phyloP scores from a whole-genome alignment of 2,329 filamentous ascomycete genomes.

The Colletotrichum sojae region DNA sequence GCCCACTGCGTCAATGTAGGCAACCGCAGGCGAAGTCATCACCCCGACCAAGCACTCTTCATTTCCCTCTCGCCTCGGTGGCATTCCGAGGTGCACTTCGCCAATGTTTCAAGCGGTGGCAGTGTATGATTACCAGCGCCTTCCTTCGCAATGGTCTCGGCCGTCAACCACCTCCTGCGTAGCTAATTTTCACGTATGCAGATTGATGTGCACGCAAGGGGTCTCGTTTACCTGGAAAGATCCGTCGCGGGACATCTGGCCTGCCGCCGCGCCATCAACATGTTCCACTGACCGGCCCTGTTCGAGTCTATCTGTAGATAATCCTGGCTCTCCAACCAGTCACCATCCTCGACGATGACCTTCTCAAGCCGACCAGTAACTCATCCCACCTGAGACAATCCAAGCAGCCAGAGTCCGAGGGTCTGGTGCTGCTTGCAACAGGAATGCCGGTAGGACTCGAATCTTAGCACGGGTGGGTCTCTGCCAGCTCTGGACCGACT shows the following conservation, averaged over 20 bases:
- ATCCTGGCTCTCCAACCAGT: background rate
- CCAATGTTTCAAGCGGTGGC: slow-evolving; percentile 20
- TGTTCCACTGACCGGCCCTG: background rate
- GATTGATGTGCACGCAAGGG: slow-evolving; percentile 20
- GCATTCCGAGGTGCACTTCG: slow-evolving; percentile 7
- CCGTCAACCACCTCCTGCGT: background rate
- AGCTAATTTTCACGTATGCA: background rate
- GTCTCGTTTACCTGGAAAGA: slow-evolving; percentile 3
- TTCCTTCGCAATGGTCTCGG: slow-evolving; percentile 3
- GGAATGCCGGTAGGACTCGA: background rate
- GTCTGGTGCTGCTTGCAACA: background rate
- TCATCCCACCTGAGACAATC: background rate
- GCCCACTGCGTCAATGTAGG: slow-evolving; percentile 1
- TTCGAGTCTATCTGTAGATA: background rate
- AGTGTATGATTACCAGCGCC: slow-evolving; percentile 14
- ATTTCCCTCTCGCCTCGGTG: slow-evolving; percentile 4
- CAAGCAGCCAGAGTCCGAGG: background rate
- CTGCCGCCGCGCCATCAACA: slow-evolving; percentile 12
- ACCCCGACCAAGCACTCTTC: background rate
- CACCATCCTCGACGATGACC: too few relatives aligned
- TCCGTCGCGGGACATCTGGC: background rate
- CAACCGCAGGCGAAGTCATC: slow-evolving; percentile 24
- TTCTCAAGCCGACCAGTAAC: too few relatives aligned
- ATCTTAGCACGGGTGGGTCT: background rate
- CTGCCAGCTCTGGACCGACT: slow-evolving; percentile 5